Evolutionary conservation across 345 rosid genomes (phyloP).

Genomic region (Salix caprea): DNA sequence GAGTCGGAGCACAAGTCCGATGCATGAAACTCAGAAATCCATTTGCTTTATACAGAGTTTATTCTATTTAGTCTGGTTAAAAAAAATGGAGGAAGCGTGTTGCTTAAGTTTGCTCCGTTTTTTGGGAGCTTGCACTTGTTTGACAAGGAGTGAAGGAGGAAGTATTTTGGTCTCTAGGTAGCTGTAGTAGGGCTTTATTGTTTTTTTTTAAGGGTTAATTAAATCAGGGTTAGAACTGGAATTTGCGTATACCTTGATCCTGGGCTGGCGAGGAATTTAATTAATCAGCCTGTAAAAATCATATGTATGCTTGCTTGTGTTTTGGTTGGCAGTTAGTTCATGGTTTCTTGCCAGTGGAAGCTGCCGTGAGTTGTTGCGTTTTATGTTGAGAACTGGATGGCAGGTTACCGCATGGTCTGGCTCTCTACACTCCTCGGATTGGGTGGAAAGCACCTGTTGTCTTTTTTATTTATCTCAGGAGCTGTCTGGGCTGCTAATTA

Average conservation of each 20-base stretch:
- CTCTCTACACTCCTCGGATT: background rate
- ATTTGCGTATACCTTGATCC: conserved; percentile 21
- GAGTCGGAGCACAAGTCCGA: conserved; percentile 41
- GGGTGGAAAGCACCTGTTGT: background rate
- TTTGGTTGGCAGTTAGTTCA: conserved; percentile 1
- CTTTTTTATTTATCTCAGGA: background rate
- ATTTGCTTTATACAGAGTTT: background rate
- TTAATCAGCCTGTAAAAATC: conserved; percentile 18
- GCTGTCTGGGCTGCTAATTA: background rate
- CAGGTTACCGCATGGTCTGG: background rate
- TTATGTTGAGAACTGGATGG: background rate
- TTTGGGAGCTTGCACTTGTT: conserved; percentile 17
- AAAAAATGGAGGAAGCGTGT: conserved; percentile 8
- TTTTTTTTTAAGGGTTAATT: background rate
- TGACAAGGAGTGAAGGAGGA: conserved; percentile 1
- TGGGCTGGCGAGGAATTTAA: conserved; percentile 20
- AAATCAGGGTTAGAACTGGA: conserved; percentile 22
- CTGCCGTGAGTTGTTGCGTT: conserved; percentile 9
- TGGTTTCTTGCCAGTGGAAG: background rate
- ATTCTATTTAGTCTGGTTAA: conserved; percentile 1
- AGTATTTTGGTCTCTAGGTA: background rate
- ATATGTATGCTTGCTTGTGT: conserved; percentile 3
- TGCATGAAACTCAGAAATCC: conserved; percentile 8
- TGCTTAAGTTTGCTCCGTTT: conserved; percentile 19
- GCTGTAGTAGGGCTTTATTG: background rate